Conservation (phyloP, 441 rosid genomes). For the Pelargonium australe region DNA sequence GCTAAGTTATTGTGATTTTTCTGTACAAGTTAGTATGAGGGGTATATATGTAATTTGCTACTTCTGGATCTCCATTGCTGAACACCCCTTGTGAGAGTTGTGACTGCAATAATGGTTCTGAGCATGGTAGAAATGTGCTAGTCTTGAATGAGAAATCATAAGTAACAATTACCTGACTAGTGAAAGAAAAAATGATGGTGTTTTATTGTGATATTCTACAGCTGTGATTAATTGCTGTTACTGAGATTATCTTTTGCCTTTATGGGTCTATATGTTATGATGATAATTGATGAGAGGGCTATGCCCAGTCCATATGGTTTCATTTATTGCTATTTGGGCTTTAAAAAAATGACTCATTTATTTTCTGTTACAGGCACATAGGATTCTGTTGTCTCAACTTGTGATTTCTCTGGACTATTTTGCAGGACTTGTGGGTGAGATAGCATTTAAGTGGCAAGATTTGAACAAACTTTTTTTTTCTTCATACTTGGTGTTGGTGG, state of each 20-base stretch:
- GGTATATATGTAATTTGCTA: constrained; percentile 22
- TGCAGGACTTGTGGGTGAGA: constrained; percentile 10
- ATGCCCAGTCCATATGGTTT: constrained; percentile 29
- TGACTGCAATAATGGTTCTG: constrained; percentile 31
- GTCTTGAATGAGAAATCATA: constrained; percentile 21
- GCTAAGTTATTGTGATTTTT: not conserved
- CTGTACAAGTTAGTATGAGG: constrained; percentile 10
- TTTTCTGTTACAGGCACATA: constrained; percentile 11
- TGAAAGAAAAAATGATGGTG: not conserved
- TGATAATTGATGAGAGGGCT: constrained; percentile 20
- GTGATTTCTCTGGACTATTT: not conserved
- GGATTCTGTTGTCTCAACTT: constrained; percentile 4
- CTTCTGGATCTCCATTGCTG: constrained; percentile 15
- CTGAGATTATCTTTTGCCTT: constrained; percentile 27
- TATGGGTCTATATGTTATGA: constrained; percentile 24
- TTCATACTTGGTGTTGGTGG: not conserved
- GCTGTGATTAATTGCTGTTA: constrained; percentile 18
- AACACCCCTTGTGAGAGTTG: constrained; percentile 33
- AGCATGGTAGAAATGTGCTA: constrained; percentile 21
- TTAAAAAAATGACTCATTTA: constrained; percentile 25
- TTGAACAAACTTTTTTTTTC: not conserved
- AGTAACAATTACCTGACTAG: not conserved
- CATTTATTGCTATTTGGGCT: constrained; percentile 30
- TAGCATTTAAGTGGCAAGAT: constrained; percentile 1
- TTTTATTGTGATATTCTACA: not conserved